These are phyloP conservation scores for Phylloporus scabripes DNA, from an alignment of 768 basidiomycete species.

Conservation along the genomic window DNA sequence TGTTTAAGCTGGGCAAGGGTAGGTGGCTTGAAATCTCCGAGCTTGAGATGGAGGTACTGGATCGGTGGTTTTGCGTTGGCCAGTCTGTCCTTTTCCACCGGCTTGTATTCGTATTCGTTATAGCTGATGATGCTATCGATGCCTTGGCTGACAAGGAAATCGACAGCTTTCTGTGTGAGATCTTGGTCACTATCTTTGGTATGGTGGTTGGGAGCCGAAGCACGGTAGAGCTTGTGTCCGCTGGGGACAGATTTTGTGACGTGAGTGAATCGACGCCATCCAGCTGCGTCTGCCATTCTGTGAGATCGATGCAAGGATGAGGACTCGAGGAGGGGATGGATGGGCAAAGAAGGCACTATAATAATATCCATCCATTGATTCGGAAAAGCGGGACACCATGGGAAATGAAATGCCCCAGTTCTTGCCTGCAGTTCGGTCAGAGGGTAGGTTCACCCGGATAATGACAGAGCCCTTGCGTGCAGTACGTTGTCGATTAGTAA, in stretches of 20 bases:
- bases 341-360: neutral
- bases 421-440: no score
- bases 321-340: neutral
- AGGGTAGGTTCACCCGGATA: no score
- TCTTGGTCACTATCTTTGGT: conserved; percentile 6
- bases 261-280: conserved; percentile 14
- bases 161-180: conserved; percentile 11
- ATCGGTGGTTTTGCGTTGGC: conserved; percentile 6
- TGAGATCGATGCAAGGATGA: neutral
- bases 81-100: conserved; percentile 8
- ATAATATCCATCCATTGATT: no score
- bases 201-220: conserved; percentile 21
- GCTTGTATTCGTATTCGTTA: conserved; percentile 13
- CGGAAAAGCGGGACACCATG: neutral
- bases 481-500: no score
- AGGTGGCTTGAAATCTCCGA: conserved; percentile 19
- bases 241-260: conserved; percentile 10
- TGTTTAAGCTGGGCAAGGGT: conserved; percentile 5
- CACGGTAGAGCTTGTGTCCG: conserved; percentile 16
- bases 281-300: conserved; percentile 6
- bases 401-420: no score
- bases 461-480: no score
- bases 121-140: conserved; percentile 22
- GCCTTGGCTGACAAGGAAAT: conserved; percentile 11
- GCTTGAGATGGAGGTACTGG: conserved; percentile 15